Evolutionary conservation across 768 basidiomycete species (phyloP), one percentile per base, ranked within the genome.

Genomic region (Trametes sanguinea): DNA sequence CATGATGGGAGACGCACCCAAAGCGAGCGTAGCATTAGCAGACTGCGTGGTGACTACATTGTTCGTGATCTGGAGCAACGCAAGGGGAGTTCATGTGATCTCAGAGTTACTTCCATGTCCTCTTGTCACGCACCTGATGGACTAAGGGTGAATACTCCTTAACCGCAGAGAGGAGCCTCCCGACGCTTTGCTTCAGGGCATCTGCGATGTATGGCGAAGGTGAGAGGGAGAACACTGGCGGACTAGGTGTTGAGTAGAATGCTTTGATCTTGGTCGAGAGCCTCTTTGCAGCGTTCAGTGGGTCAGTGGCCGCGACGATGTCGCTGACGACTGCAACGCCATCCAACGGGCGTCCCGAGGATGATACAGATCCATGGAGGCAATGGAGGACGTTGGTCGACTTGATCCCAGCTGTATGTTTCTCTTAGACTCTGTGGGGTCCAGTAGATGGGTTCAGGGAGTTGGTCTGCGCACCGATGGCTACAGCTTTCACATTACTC

Each of bases 1-100:
- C 95, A 98, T 98, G 71, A 98, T 95, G 0, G 95, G 95, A 61
- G 92, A 94, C 13, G 87, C 94, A 16, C 91, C 90, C 4, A 97
- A 69, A 0, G 94, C 92, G 6, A 98, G 81, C 2, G 94, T 96
- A 1, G 90, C 83, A 70, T 96, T 97, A 22, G 94, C 94, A 4
- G 89, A 92, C 76, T 95, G 94, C 17, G 87, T 95, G 17, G 87
- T 85, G 33, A 94, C 93, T 14, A 97, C 94, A 17, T 80, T 86
- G 69, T 96, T 94, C 4, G 94, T 95, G 62, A 96, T 94, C 92
- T 95, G 57, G 6, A 16, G 42, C 54, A 39, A 14, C 14, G 32
- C 46, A 14, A 3, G 9, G 40, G 51, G 27, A 17, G 30, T 22
- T 22, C 1, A 22, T 13, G 7, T 13, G 42, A 43, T 6, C 42